A percentile compares a stretch with the other conserved stretches of the same genome.
Evolutionary conservation across 805 yeast species (phyloP).

Genomic region (Candida anglica): DNA sequence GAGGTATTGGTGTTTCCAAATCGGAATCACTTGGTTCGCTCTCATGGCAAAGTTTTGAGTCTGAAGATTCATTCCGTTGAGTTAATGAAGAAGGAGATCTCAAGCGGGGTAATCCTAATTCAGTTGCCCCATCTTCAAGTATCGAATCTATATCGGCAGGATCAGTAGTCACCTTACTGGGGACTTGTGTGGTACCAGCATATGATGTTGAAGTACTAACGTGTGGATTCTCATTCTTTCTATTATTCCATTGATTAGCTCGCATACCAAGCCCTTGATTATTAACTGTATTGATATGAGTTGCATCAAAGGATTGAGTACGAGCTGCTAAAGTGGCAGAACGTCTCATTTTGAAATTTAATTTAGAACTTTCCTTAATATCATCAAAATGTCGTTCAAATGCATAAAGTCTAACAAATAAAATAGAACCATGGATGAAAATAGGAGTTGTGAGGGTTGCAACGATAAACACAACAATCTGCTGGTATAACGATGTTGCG

Average conservation of each 20-base stretch:
- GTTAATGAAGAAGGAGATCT: neutral
- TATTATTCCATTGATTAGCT: neutral
- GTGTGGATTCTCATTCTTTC: too few relatives aligned
- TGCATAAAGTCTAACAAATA: conserved; percentile 80
- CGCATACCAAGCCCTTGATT: conserved; percentile 30
- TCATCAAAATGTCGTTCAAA: conserved; percentile 84
- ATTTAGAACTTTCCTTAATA: conserved; percentile 72
- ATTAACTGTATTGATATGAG: conserved; percentile 14
- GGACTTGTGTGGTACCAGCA: neutral
- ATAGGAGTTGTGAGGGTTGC: conserved; percentile 80
- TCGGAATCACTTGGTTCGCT: conserved; percentile 3
- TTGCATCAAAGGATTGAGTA: conserved; percentile 27
- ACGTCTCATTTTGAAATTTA: conserved; percentile 78
- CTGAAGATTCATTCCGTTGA: too few relatives aligned
- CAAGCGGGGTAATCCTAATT: neutral
- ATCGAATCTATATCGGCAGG: too few relatives aligned
- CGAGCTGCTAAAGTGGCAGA: conserved; percentile 66
- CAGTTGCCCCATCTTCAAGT: neutral
- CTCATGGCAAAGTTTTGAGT: neutral
- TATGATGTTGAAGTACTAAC: neutral
- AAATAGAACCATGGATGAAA: conserved; percentile 74
- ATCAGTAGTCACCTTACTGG: too few relatives aligned
- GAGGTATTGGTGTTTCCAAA: neutral
- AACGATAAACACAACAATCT: conserved; percentile 60
- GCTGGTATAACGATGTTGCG: conserved; percentile 68